Base-by-base conservation (phyloP, 139 green algal genomes). In the Tetraselmis chui region DNA sequence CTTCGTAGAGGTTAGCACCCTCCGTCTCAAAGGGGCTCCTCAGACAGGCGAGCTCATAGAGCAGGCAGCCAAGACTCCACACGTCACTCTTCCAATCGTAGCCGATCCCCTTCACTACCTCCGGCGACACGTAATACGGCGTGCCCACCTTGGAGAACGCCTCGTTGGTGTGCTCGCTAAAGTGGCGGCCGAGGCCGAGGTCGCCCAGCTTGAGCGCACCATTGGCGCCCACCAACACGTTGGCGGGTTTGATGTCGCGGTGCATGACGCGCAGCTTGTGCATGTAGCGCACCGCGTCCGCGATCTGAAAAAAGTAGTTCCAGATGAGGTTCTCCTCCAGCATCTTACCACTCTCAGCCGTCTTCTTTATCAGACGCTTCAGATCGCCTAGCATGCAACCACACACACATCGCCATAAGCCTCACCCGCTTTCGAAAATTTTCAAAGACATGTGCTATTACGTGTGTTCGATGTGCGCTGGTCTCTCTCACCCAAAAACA, bases 31-130 rank as follows among this genome's bases (percentile, higher is more conserved):
- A 92, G 0, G 89, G 89, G 2, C 82, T 88, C 25, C 80, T 84
- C 30, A 92, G 87, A 32, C 80, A 83, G 18, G 87, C 85, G 32
- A 92, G 84, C 84, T 92, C 89, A 76, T 92, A 92, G 78, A 92
- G 81, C 82, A 92, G 79, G 80, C 89, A 92, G 29, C 89, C 89
- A 82, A 90, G 81, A 78, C 80, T 87, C 89, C 89, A 92, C 84
- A 92, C 88, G 67, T 92, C 89, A 29, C 78, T 86, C 83, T 90
- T 90, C 87, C 87, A 92, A 85, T 92, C 89, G 76, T 92, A 90
- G n/a, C 86, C 86, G 0, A 83, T 82, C 31, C 87, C 89, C 0
- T 83, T 81, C 1, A 92, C 85, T 18, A 90, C 87, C 85, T 92
- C 89, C 18, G 89, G 89, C 0, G 87, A 91, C 28, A 91, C 85